Evolutionary conservation across 345 rosid species (phyloP).

Genomic region (Populus euphratica): DNA sequence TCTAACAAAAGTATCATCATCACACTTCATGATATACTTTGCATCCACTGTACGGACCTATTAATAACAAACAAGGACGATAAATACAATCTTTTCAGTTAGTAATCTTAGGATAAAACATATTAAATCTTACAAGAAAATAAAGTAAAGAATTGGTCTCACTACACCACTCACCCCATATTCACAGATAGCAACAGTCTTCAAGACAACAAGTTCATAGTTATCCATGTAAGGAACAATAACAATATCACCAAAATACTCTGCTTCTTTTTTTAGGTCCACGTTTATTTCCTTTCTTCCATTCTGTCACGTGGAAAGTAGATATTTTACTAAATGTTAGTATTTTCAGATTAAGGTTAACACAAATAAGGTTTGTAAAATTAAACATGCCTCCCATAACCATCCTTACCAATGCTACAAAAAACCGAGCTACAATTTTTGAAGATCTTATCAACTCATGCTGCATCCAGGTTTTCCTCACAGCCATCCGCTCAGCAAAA

Average conservation of each 20-base stretch:
- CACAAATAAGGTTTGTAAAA: neutral
- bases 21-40: conserved; percentile 84
- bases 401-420: conserved; percentile 74
- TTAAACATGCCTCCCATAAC: neutral
- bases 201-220: conserved; percentile 88
- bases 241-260: conserved; percentile 78
- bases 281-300: conserved; percentile 55
- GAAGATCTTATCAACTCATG: conserved; percentile 71
- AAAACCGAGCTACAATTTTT: conserved; percentile 80
- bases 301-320: conserved; percentile 3
- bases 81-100: neutral
- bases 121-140: neutral
- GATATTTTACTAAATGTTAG: neutral
- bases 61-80: neutral
- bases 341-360: neutral
- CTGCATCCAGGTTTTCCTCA: conserved; percentile 95
- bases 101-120: neutral
- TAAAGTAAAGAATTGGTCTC: neutral
- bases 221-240: conserved; percentile 91
- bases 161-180: conserved; percentile 63
- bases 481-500: conserved; percentile 91
- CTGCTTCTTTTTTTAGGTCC: conserved; percentile 87
- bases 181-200: conserved; percentile 95
- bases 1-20: conserved; percentile 85
- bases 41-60: conserved; percentile 57